phyloP scores from a whole-genome alignment of 2,329 filamentous ascomycete genomes.

The Cladobotryum protrusum region DNA sequence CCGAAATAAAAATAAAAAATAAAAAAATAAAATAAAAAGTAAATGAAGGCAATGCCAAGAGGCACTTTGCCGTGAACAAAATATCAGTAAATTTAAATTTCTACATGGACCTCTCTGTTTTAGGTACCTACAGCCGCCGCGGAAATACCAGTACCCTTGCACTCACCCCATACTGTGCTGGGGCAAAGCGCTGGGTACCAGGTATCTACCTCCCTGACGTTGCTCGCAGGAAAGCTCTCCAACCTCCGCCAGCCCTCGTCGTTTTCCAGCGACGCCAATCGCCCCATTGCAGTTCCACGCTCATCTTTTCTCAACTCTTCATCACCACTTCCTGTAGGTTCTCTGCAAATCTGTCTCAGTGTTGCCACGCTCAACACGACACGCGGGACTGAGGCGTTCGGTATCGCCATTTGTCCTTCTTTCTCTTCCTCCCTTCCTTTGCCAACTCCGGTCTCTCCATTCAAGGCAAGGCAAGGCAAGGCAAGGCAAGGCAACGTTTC shows the following conservation, averaged over 20 bases:
- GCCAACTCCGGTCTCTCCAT: not conserved
- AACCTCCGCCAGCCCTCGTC: slow-evolving; percentile 4
- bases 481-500: not conserved
- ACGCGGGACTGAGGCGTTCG: not conserved
- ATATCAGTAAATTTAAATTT: too few species aligned
- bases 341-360: not conserved
- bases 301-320: not conserved
- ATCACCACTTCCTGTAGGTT: not conserved
- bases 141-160: not conserved
- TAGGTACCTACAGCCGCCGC: not conserved
- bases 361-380: not conserved
- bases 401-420: slow-evolving; percentile 2
- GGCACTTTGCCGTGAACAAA: too few species aligned
- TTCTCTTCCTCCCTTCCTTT: not conserved
- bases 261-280: not conserved
- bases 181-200: not conserved
- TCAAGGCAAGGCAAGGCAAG: not conserved
- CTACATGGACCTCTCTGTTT: not conserved
- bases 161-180: not conserved
- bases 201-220: not conserved
- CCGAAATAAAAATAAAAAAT: not conserved
- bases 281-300: slow-evolving; percentile 1
- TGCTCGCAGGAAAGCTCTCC: not conserved
- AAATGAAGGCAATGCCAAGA: not conserved
- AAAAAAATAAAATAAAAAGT: not conserved